Evolutionary conservation across 2,329 filamentous ascomycete species (phyloP), one percentile per base, ranked within the genome.

Genomic region (Diaporthe humulicola): DNA sequence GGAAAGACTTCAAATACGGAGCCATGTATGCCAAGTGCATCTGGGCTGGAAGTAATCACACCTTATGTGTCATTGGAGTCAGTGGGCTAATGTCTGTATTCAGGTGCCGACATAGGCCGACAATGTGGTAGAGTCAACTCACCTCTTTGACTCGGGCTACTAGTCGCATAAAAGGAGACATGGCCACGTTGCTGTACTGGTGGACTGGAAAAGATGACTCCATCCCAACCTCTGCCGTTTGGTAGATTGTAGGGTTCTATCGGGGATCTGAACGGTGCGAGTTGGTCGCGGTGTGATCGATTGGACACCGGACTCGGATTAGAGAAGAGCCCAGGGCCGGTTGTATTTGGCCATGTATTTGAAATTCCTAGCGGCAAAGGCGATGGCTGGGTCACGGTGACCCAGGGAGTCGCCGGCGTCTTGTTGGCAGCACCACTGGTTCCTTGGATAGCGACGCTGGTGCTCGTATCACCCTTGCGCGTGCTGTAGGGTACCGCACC

Each of bases 111-210:
- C 1, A 12, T 5, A 36, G 17, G 19, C 22, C 4, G 2, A 17
- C 14, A 4, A n/a, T 7, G 19, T 28, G 42, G 3, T 19, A 8
- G 5, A 12, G 14, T 14, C 12, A 17, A 48, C 42, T 50, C 33
- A 36, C 42, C 61, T 66, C 61, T 48, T 2, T 25, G 14, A n/a
- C n/a, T 36, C 7, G 61, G 19, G 22, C 45, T 36, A 22, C 42
- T 66, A 10, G 61, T 50, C 19, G 61, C 19, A 40, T 50, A 66
- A 36, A 66, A 66, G 12, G 42, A 50, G 10, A 50, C 61, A 38
- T 15, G 2, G 14, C 42, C 3, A 3, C 25, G 10, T 2, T 8
- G 6, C 1, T 6, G 17, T 22, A 14, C 9, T 12, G 40, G 9
- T 3, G 25, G 25, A 17, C 60, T 17, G 15, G 9, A 15, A 9